Conservation (phyloP, 148 eudicot genomes). For the Suaeda aralocaspica region DNA sequence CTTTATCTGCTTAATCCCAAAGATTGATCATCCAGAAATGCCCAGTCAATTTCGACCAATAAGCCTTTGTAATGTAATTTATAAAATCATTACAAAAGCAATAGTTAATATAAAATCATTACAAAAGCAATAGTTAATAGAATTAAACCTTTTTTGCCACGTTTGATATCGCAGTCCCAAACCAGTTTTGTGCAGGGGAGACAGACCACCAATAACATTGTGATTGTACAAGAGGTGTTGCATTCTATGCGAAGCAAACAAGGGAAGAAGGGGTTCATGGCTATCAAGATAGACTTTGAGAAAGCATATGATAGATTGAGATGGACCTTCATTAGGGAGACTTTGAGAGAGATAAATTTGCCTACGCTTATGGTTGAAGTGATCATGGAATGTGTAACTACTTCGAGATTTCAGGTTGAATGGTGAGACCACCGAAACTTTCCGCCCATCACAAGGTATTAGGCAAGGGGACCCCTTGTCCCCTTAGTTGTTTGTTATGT, state of each 20-base stretch:
- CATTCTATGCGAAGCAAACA: not conserved
- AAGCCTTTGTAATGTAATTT: not conserved
- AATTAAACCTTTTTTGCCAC: not conserved
- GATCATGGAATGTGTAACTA: not conserved
- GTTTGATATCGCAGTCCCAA: not conserved
- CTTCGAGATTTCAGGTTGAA: not conserved
- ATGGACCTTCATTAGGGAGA: not conserved
- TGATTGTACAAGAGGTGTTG: not conserved
- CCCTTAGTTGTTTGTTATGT: not conserved
- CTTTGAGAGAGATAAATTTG: not conserved
- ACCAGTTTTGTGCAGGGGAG: not conserved
- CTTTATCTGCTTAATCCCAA: not conserved
- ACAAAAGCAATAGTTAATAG: not conserved
- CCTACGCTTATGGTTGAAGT: not conserved
- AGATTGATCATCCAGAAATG: not conserved
- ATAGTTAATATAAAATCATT: no score
- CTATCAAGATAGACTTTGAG: not conserved
- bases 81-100: not conserved
- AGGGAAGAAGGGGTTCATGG: not conserved
- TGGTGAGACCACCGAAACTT: not conserved
- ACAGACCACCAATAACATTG: not conserved
- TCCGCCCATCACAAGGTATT: not conserved
- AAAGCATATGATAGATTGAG: not conserved
- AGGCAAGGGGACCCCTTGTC: not conserved
- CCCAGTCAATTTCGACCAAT: not conserved